Evolutionary conservation across 2,329 filamentous ascomycete genomes (phyloP).

Genomic region (Biscogniauxia marginata): DNA sequence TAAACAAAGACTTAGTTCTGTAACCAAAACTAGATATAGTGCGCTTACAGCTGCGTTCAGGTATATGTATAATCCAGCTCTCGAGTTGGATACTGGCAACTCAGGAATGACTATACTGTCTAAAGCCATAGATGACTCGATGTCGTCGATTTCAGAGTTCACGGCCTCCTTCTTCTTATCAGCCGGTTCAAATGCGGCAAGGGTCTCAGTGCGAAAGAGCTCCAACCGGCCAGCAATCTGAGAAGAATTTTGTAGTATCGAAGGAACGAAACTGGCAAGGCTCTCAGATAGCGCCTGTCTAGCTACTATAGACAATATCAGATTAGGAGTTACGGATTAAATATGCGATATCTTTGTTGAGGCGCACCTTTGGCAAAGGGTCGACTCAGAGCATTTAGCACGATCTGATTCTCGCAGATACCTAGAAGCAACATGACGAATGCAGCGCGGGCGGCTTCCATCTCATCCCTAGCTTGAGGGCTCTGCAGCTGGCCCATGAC

Average conservation of each 20-base stretch:
- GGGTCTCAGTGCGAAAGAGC: conserved; percentile 55
- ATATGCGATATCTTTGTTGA: conserved; percentile 6
- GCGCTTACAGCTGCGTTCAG: conserved; percentile 73
- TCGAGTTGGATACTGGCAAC: conserved; percentile 69
- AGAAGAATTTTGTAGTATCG: conserved; percentile 56
- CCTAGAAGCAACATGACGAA: conserved; percentile 63
- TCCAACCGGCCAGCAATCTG: conserved; percentile 55
- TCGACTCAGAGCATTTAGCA: conserved; percentile 54
- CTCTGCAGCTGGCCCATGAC: conserved; percentile 46
- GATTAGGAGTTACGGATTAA: conserved; percentile 22
- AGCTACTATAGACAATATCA: conserved; percentile 35
- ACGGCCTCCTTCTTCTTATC: conserved; percentile 51
- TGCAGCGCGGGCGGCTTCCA: conserved; percentile 60
- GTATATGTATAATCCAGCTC: conserved; percentile 82
- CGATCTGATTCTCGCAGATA: conserved; percentile 57
- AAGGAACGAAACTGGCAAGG: conserved; percentile 53
- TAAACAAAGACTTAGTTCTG: conserved; percentile 39
- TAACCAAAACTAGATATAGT: neutral
- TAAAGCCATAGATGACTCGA: conserved; percentile 56
- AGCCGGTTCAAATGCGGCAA: conserved; percentile 53
- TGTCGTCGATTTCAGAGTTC: conserved; percentile 54
- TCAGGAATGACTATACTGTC: conserved; percentile 60
- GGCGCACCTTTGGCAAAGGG: conserved; percentile 51
- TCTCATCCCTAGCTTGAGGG: conserved; percentile 51
- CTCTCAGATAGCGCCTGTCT: conserved; percentile 51